Conservation (phyloP, 306 rosid genomes). For the Medicago arabica region DNA sequence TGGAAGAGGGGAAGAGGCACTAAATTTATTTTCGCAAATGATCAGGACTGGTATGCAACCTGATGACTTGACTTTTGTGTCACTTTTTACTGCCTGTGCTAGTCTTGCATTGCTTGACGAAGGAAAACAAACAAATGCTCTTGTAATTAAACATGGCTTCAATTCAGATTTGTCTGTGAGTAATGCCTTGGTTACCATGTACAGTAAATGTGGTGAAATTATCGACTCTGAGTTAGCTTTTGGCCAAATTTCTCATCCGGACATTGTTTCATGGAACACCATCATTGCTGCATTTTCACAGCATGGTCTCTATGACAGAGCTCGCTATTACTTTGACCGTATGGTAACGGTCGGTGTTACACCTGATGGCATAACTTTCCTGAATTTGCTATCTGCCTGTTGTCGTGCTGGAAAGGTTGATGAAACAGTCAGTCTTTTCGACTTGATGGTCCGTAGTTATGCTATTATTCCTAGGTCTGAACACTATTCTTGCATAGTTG, state of each 20-base stretch:
- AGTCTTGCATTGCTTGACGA: constrained; percentile 51
- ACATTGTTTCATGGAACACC: constrained; percentile 58
- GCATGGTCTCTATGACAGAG: constrained; percentile 57
- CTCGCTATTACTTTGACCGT: constrained; percentile 46
- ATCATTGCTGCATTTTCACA: constrained; percentile 61
- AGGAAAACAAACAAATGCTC: constrained; percentile 46
- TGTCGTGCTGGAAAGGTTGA: constrained; percentile 50
- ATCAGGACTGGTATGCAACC: constrained; percentile 50
- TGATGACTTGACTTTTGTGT: constrained; percentile 54
- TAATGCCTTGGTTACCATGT: constrained; percentile 61
- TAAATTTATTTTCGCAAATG: constrained; percentile 52
- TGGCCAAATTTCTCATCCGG: constrained; percentile 52
- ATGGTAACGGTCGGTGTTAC: constrained; percentile 29
- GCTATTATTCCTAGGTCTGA: constrained; percentile 52
- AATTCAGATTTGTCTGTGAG: constrained; percentile 51
- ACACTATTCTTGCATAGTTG: constrained; percentile 56
- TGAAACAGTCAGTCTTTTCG: constrained; percentile 45
- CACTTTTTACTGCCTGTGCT: constrained; percentile 57
- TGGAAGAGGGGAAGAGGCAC: constrained; percentile 59
- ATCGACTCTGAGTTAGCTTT: constrained; percentile 47
- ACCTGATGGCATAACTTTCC: constrained; percentile 61
- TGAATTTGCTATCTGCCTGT: constrained; percentile 55
- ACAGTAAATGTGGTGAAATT: constrained; percentile 57
- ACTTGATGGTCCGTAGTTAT: constrained; percentile 47
- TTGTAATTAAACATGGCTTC: constrained; percentile 47